Percentiles rank a stretch among this genome's conserved stretches.
phyloP scores from a whole-genome alignment of 768 basidiomycete species.

The Russula ochroleuca region DNA sequence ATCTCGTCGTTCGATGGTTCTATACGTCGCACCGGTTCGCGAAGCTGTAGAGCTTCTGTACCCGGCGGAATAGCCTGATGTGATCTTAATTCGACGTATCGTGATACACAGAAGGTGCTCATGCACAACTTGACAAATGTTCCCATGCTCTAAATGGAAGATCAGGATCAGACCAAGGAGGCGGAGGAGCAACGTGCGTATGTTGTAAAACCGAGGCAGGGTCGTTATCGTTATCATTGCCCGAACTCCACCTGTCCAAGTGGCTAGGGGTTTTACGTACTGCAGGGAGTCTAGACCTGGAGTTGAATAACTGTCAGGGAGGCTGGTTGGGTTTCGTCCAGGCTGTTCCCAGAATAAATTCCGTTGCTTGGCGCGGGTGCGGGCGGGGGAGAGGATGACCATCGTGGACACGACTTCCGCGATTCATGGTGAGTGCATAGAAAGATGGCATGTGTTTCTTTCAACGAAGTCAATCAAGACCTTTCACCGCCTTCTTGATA shows the following conservation, averaged over 20 bases:
- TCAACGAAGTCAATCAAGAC: not conserved
- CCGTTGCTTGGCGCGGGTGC: not conserved
- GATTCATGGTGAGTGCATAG: not conserved
- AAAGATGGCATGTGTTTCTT: not conserved
- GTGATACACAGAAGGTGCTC: not conserved
- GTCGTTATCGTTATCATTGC: conserved; percentile 34
- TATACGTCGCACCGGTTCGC: conserved; percentile 43
- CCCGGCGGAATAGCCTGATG: conserved; percentile 41
- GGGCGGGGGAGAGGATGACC: conserved; percentile 22
- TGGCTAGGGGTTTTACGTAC: conserved; percentile 39
- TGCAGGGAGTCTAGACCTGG: conserved; percentile 38
- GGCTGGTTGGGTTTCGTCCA: not conserved
- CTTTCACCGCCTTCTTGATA: not conserved
- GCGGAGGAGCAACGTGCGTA: conserved; percentile 20
- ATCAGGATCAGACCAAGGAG: not conserved
- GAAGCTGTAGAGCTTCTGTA: conserved; percentile 41
- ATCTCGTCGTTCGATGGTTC: conserved; percentile 44
- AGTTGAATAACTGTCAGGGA: conserved; percentile 20
- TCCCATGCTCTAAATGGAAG: conserved; percentile 32
- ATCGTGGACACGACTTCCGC: conserved; percentile 42
- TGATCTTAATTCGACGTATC: conserved; percentile 8
- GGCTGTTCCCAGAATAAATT: not conserved
- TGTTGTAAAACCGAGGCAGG: conserved; percentile 46
- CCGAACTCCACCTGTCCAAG: conserved; percentile 47
- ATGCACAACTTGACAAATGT: conserved; percentile 25